A percentile compares a stretch with the other conserved stretches of the same genome.
Evolutionary conservation across 2,329 filamentous ascomycete genomes (phyloP).

Genomic region (Fusarium annulatum): DNA sequence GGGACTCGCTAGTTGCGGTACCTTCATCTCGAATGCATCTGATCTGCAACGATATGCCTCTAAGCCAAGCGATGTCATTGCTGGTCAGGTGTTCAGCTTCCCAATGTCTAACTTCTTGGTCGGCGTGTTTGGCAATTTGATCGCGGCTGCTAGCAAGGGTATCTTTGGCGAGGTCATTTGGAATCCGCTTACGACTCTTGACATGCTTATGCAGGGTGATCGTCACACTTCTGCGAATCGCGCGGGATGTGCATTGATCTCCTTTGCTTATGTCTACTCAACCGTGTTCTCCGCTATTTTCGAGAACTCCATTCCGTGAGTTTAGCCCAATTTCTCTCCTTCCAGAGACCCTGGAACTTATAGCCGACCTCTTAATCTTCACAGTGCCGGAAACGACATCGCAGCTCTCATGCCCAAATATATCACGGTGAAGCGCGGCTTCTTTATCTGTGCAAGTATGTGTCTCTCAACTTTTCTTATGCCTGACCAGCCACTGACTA

Average conservation of each 20-base stretch:
- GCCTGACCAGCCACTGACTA: rapidly evolving
- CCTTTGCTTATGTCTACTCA: constrained; percentile 8
- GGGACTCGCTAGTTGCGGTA: constrained; percentile 1
- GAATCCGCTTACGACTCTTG: constrained; percentile 4
- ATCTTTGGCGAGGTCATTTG: constrained; percentile 14
- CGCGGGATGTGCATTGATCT: constrained; percentile 1
- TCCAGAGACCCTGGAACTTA: too few relatives aligned
- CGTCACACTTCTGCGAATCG: constrained; percentile 5
- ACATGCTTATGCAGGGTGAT: constrained; percentile 13
- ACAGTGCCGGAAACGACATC: constrained; percentile 6
- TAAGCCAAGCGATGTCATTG: constrained; percentile 1
- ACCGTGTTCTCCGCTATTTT: constrained; percentile 6
- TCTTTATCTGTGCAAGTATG: constrained; percentile 14
- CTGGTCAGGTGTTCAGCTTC: background rate
- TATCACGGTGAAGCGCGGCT: constrained; percentile 10
- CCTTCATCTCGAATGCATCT: constrained; percentile 6
- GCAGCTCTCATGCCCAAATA: constrained; percentile 20
- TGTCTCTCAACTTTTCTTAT: rapidly evolving
- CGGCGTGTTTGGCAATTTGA: constrained; percentile 1
- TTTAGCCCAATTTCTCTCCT: rapidly evolving
- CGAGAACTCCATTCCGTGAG: constrained; percentile 14
- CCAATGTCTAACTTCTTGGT: constrained; percentile 12
- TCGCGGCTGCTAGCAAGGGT: constrained; percentile 12
- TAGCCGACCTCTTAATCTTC: rapidly evolving
- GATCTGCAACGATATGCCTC: constrained; percentile 2